Evolutionary conservation across 2,329 filamentous ascomycete species (phyloP).

Genomic region (Calonectria pseudoreteaudii): DNA sequence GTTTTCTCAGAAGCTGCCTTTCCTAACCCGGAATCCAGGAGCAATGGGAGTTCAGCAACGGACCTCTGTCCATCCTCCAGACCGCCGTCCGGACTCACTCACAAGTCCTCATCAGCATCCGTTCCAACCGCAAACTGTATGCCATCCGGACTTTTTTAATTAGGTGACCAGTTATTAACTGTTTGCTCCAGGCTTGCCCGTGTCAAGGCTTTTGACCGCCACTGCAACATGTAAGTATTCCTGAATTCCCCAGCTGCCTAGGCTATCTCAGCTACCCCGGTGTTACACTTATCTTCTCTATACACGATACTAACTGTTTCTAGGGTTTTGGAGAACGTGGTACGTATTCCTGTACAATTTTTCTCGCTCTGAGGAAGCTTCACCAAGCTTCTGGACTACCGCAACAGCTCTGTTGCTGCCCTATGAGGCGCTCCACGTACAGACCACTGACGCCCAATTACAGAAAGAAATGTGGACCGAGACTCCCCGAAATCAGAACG

Average conservation of each 20-base stretch:
- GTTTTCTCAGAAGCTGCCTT: background rate
- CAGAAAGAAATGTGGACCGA: constrained; percentile 25
- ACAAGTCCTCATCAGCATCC: constrained; percentile 25
- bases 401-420: background rate
- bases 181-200: constrained; percentile 72
- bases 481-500: constrained; percentile 17
- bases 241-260: background rate
- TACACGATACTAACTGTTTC: background rate
- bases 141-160: background rate
- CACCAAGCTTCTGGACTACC: background rate
- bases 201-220: constrained; percentile 97
- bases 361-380: background rate
- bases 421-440: background rate
- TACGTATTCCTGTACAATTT: background rate
- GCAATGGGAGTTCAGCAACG: constrained; percentile 24
- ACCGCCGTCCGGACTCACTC: constrained; percentile 20
- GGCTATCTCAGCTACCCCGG: background rate
- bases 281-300: background rate
- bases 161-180: background rate
- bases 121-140: constrained; percentile 24
- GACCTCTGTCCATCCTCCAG: constrained; percentile 21
- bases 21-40: constrained; percentile 3
- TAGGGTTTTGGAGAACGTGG: constrained; percentile 22
- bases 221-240: constrained; percentile 86
- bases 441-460: constrained; percentile 1